Evolutionary conservation across 2,329 filamentous ascomycete genomes (phyloP), one percentile per base, ranked within the genome.

Genomic region (Penicillium sp.): DNA sequence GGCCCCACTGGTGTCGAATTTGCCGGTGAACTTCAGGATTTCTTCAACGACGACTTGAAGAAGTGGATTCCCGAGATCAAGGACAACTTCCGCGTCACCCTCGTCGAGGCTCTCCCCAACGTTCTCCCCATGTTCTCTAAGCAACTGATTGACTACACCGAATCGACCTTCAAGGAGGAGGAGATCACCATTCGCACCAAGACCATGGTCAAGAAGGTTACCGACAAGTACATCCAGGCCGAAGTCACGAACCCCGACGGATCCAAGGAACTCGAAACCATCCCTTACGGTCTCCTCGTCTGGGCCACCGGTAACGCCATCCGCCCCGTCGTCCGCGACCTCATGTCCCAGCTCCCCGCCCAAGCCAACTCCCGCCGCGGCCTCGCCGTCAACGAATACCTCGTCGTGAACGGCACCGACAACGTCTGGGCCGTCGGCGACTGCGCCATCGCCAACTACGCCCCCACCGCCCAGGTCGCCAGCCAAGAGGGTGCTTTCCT

Each of bases 381-480:
- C 69, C 84, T 99, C 41, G 89, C 89, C 48, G 93, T 99, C 56
- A 99, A 99, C 76, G 93, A 99, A 74, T 99, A 96, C 75, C 87
- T 99, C 11, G 93, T 97, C 52, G 93, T 99, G 54, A 95, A 99
- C 75, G 93, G 93, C 49, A 83, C 92, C 41, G 90, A 95, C 67
- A 95, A 97, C 70, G 88, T 99, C 71, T 99, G 93, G 93, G 93
- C 93, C 41, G 86, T 96, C 45, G 93, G 93, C 64, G 93, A 99
- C 78, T 99, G 93, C 71, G 92, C 92, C 47, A 87, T 97, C 41
- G 93, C 93, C 61, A 95, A 95, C 71, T 99, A 99, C 70, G 93
- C 93, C 27, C 93, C 93, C 30, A 99, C 93, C 8, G 93, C 93
- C 27, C 93, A 99, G 78, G 93, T 99, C 39, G 93, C 93, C 49